A percentile compares a stretch with the other conserved stretches of the same genome.
These are phyloP conservation scores for Pleoardoris graminearum DNA, from an alignment of 2,329 filamentous ascomycete genomes.

Conservation along the genomic window DNA sequence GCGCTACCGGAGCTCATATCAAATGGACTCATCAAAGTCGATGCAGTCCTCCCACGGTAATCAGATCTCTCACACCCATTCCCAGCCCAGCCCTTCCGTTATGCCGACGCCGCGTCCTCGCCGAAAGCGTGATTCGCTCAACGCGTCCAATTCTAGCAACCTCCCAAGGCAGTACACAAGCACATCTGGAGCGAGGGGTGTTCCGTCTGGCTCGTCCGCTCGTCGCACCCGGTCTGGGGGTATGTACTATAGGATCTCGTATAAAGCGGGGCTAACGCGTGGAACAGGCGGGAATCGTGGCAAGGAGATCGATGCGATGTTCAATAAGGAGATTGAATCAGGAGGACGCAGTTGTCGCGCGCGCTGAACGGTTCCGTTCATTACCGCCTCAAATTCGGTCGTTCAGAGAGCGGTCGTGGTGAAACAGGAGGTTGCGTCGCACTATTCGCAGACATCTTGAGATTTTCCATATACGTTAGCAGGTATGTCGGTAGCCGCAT, in stretches of 20 bases:
- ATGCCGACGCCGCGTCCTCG: background rate
- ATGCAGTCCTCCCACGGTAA: background rate
- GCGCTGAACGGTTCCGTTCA: background rate
- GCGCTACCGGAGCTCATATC: constrained; percentile 9
- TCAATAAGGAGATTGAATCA: background rate
- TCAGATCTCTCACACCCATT: background rate
- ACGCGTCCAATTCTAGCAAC: background rate
- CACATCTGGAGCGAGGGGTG: background rate
- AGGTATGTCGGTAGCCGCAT: no score
- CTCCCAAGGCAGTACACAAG: background rate
- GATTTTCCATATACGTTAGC: no score
- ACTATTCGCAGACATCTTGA: no score
- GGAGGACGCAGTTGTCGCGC: background rate
- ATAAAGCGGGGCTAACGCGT: background rate
- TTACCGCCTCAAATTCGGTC: background rate
- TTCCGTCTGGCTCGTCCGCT: background rate
- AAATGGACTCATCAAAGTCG: background rate
- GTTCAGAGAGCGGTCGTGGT: no score
- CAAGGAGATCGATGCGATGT: background rate
- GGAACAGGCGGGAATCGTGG: background rate
- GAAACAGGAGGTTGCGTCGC: no score
- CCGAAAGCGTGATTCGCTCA: background rate
- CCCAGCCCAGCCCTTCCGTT: background rate
- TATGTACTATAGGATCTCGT: background rate
- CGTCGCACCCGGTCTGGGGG: background rate